phyloP scores from a whole-genome alignment of 306 rosid species.

The Vigna radiata region DNA sequence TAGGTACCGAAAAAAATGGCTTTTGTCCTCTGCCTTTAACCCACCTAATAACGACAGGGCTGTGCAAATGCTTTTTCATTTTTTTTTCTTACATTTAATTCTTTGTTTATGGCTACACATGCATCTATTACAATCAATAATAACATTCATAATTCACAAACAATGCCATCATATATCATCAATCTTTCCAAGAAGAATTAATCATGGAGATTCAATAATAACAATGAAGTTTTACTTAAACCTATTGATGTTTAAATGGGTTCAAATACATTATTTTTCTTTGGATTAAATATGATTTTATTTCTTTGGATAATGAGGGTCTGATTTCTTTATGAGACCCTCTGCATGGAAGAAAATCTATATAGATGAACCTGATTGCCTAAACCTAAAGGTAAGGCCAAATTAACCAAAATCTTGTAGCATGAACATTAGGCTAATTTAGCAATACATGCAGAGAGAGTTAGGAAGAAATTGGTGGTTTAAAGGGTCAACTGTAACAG shows the following conservation, averaged over 20 bases:
- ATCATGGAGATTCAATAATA: no score
- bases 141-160: not conserved
- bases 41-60: conserved; percentile 37
- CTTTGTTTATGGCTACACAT: not conserved
- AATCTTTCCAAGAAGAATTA: no score
- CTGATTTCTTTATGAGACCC: conserved; percentile 22
- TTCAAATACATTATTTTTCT: no score
- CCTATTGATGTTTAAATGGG: no score
- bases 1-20: conserved; percentile 48
- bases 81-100: not conserved
- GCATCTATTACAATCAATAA: not conserved
- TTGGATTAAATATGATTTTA: no score
- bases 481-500: conserved; percentile 32
- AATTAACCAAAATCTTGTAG: not conserved
- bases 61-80: conserved; percentile 9
- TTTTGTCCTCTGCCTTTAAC: conserved; percentile 42
- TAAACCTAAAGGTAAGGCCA: not conserved
- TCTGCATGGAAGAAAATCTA: conserved; percentile 30
- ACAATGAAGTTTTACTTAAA: no score
- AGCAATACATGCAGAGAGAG: not conserved
- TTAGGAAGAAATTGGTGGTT: not conserved
- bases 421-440: conserved; percentile 6
- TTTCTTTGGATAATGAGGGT: not conserved
- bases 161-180: not conserved
- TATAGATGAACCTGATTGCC: conserved; percentile 27